Percentiles rank a stretch among this genome's conserved stretches.
Conservation (phyloP, 208 protist genomes). For the Trypanosoma conorhini region DNA sequence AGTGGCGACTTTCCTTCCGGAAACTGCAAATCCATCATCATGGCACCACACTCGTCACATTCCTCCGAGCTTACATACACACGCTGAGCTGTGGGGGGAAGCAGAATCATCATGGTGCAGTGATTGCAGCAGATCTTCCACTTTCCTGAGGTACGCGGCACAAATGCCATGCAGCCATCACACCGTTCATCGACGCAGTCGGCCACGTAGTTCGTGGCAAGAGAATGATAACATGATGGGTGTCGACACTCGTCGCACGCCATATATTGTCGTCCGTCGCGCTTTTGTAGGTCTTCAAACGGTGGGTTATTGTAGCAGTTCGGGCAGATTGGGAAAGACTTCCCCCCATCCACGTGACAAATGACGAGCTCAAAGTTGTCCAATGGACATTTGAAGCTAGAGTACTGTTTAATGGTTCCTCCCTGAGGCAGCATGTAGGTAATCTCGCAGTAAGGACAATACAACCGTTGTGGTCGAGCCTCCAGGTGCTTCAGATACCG, state of each 20-base stretch:
- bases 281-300: conserved; percentile 66
- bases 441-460: conserved; percentile 94
- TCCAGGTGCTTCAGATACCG: conserved; percentile 90
- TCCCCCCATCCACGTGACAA: conserved; percentile 87
- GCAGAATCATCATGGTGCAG: conserved; percentile 88
- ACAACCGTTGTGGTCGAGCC: conserved; percentile 86
- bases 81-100: conserved; percentile 82
- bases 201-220: conserved; percentile 87
- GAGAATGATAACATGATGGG: conserved; percentile 88
- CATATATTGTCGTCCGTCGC: conserved; percentile 50
- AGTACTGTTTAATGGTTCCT: conserved; percentile 87
- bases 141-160: conserved; percentile 78
- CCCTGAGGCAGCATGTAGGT: conserved; percentile 90
- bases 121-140: conserved; percentile 91
- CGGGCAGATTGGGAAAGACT: conserved; percentile 92
- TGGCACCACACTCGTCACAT: conserved; percentile 76
- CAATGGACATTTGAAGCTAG: conserved; percentile 86
- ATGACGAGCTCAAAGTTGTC: conserved; percentile 95
- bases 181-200: conserved; percentile 80
- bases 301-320: conserved; percentile 96
- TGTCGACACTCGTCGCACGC: conserved; percentile 93
- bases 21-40: conserved; percentile 76
- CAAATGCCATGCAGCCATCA: conserved; percentile 85
- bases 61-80: conserved; percentile 76
- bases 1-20: conserved; percentile 80